Evolutionary conservation across 495 filamentous ascomycete genomes (phyloP).

Genomic region (Pyrenula aspistea): DNA sequence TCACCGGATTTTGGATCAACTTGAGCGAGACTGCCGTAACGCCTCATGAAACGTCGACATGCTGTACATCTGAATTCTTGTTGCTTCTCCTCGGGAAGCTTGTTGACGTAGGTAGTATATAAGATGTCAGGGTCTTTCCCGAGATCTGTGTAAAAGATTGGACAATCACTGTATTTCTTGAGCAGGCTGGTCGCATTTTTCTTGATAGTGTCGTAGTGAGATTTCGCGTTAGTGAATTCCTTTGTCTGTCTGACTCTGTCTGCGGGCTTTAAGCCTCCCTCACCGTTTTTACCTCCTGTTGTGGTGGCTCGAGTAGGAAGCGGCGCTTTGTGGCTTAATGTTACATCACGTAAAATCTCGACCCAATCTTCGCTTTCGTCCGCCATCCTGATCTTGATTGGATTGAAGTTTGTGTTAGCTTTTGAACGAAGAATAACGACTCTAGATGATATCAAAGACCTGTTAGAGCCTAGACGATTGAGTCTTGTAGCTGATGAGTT

Average conservation of each 20-base stretch:
- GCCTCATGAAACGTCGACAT: slow-evolving; percentile 2
- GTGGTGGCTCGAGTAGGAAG: neutral
- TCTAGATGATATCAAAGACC: no score
- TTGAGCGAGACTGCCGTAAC: neutral
- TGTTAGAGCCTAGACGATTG: no score
- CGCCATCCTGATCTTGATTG: neutral
- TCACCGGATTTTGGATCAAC: neutral
- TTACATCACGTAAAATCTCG: neutral
- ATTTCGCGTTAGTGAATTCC: neutral
- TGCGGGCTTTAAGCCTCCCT: neutral
- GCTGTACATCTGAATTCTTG: slow-evolving; percentile 1
- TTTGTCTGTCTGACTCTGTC: neutral
- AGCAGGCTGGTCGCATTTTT: neutral
- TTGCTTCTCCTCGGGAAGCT: neutral
- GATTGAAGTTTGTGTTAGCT: neutral
- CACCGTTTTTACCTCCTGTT: no score
- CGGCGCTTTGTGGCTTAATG: neutral
- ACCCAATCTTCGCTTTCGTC: neutral
- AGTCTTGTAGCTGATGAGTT: no score
- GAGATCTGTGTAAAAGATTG: neutral
- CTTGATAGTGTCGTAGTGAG: neutral
- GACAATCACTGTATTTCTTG: neutral
- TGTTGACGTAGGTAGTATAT: neutral
- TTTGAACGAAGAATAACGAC: neutral
- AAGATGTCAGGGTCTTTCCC: neutral